phyloP scores from a whole-genome alignment of 2,329 filamentous ascomycete genomes.

The Decorospora gaudefroyi region DNA sequence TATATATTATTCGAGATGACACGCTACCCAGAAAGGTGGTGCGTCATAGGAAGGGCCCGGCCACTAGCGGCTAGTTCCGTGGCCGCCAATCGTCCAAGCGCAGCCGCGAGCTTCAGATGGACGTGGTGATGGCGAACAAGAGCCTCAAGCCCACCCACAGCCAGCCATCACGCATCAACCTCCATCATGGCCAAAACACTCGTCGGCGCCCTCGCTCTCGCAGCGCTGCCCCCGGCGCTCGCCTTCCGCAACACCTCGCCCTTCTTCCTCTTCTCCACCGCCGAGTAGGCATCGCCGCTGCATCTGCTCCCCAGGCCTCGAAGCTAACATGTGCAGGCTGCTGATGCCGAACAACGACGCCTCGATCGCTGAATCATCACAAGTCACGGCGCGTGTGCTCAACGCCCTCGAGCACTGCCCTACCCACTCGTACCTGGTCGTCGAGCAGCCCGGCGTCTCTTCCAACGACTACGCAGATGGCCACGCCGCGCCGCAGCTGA shows the following conservation, averaged over 20 bases:
- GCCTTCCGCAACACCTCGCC: slow-evolving; percentile 88
- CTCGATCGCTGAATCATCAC: slow-evolving; percentile 51
- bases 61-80: slow-evolving; percentile 12
- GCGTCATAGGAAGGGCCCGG: slow-evolving; percentile 34
- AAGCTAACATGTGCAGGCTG: slow-evolving; percentile 40
- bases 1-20: too few relatives aligned
- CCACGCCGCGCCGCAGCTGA: slow-evolving; percentile 59
- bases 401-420: slow-evolving; percentile 66
- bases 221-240: slow-evolving; percentile 61
- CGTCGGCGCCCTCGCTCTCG: slow-evolving; percentile 55
- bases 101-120: slow-evolving; percentile 22
- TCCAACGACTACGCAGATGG: slow-evolving; percentile 66
- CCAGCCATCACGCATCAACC: slow-evolving; percentile 14
- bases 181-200: slow-evolving; percentile 51
- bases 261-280: slow-evolving; percentile 84
- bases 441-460: slow-evolving; percentile 76
- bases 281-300: slow-evolving; percentile 63
- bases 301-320: slow-evolving; percentile 11
- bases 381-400: slow-evolving; percentile 51
- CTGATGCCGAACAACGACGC: slow-evolving; percentile 31
- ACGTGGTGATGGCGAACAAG: slow-evolving; percentile 17
- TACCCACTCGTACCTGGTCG: slow-evolving; percentile 74
- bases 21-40: slow-evolving; percentile 8
- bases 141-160: slow-evolving; percentile 15
- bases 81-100: slow-evolving; percentile 11